Evolutionary conservation across 495 filamentous ascomycete genomes (phyloP).

Genomic region (Viridothelium virens): DNA sequence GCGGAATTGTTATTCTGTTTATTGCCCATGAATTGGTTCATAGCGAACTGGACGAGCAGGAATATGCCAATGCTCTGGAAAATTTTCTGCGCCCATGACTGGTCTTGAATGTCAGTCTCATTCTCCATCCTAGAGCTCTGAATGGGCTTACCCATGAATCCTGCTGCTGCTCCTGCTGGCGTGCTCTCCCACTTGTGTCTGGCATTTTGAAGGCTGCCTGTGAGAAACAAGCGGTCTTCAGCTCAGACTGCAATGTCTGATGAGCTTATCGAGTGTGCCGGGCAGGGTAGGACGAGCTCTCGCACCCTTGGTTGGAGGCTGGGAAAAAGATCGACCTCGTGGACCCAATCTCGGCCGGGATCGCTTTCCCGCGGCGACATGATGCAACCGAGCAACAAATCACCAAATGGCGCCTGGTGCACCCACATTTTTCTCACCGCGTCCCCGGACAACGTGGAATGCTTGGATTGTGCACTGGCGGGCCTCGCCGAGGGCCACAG

Average conservation of each 20-base stretch:
- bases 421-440: not conserved
- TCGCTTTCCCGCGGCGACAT: not conserved
- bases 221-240: not conserved
- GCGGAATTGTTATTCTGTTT: conserved; percentile 44
- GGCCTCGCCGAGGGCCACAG: not conserved
- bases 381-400: not conserved
- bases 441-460: not conserved
- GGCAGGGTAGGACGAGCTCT: no score
- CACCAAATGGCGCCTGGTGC: no score
- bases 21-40: conserved; percentile 47
- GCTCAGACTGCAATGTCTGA: not conserved
- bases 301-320: not conserved
- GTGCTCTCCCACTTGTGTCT: not conserved
- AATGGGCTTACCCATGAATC: not conserved
- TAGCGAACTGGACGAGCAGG: conserved; percentile 55
- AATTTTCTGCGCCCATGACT: conserved; percentile 34
- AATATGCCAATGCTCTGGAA: conserved; percentile 67
- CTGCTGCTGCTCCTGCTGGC: conserved; percentile 4
- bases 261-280: not conserved
- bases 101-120: conserved; percentile 35
- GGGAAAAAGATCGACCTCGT: not conserved
- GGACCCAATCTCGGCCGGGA: not conserved
- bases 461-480: not conserved
- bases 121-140: not conserved
- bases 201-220: not conserved